Evolutionary conservation across 2,329 filamentous ascomycete genomes (phyloP).

Genomic region (Fragosphaeria purpurea): DNA sequence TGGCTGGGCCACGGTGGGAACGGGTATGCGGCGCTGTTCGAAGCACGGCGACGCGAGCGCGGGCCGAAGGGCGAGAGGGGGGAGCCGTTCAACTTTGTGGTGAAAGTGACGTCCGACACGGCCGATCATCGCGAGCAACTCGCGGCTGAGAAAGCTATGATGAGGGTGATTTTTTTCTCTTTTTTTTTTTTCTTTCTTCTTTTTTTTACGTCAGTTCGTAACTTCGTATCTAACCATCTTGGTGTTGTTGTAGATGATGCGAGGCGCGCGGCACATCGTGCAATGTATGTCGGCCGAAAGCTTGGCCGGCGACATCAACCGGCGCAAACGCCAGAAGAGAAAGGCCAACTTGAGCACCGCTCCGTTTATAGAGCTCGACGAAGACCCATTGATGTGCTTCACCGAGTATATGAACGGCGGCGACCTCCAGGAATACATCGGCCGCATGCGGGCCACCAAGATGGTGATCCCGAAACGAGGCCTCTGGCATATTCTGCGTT

Average conservation of each 20-base stretch:
- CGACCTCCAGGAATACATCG: neutral
- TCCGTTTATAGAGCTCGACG: neutral
- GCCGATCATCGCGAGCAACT: too few relatives aligned
- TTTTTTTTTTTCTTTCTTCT: too few relatives aligned
- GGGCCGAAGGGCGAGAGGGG: too few relatives aligned
- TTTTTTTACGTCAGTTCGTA: too few relatives aligned
- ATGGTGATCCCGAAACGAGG: neutral
- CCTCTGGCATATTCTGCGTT: slow-evolving; percentile 3
- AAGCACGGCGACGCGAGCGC: neutral
- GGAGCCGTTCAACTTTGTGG: neutral
- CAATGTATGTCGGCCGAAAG: neutral
- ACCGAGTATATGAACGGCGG: slow-evolving; percentile 5
- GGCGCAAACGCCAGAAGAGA: neutral
- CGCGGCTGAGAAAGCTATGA: too few relatives aligned
- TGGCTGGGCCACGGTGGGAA: neutral
- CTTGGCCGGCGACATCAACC: neutral
- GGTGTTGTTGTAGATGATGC: neutral
- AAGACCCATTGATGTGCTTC: neutral
- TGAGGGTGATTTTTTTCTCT: too few relatives aligned
- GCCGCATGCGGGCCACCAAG: neutral
- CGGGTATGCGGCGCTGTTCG: neutral
- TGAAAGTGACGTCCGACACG: neutral
- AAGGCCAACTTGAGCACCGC: neutral
- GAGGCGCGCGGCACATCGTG: neutral
- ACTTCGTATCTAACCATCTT: too few relatives aligned